Percentiles rank a stretch among this genome's conserved stretches.
phyloP scores from a whole-genome alignment of 768 basidiomycete species.

The Exidia glandulosa region DNA sequence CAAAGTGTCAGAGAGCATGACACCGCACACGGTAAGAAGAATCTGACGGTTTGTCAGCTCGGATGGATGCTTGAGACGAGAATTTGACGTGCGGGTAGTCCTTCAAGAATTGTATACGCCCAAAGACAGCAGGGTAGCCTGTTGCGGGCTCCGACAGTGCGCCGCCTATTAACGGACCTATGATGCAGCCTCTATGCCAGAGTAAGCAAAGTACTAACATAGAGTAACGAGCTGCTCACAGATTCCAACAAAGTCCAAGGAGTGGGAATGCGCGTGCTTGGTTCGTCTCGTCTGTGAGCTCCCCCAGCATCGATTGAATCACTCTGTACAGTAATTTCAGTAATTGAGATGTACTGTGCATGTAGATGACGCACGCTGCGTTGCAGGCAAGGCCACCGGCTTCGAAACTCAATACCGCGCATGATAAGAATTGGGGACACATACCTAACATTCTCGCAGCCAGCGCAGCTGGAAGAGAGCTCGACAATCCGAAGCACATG shows the following conservation, averaged over 20 bases:
- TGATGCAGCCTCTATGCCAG: not conserved
- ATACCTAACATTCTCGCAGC: not conserved
- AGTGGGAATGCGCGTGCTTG: conserved; percentile 1
- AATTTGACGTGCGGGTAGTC: not conserved
- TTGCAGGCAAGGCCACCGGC: not conserved
- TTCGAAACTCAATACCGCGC: no score
- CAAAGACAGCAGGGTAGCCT: not conserved
- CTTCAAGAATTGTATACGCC: not conserved
- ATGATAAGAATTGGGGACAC: not conserved
- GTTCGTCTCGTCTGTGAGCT: conserved; percentile 4
- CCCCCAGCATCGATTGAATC: not conserved
- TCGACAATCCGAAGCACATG: conserved; percentile 7
- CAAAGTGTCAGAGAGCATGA: not conserved
- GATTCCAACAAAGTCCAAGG: conserved; percentile 1
- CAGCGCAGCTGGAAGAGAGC: not conserved
- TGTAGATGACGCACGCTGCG: not conserved
- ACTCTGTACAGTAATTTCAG: not conserved
- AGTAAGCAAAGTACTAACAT: not conserved
- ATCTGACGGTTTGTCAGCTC: not conserved
- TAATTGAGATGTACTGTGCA: not conserved
- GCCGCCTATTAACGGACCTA: not conserved
- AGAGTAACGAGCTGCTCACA: not conserved
- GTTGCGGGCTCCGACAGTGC: not conserved
- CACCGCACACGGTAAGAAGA: not conserved
- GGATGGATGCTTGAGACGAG: not conserved